Percentiles rank a stretch among this genome's conserved stretches.
Evolutionary conservation across 495 filamentous ascomycete genomes (phyloP).

Genomic region (Tuber borchii): DNA sequence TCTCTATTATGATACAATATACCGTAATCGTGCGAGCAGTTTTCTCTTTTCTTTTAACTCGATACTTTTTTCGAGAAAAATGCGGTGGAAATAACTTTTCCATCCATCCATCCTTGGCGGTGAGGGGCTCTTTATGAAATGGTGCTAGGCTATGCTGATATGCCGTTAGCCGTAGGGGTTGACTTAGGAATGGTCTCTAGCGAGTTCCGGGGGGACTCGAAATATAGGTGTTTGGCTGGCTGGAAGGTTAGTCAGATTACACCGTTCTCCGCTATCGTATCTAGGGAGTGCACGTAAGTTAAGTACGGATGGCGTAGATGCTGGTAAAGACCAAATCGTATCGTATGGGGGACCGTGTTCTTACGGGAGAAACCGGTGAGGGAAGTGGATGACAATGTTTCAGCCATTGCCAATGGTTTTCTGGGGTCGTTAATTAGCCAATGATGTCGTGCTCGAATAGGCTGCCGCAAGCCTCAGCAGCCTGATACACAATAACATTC

Average conservation of each 20-base stretch:
- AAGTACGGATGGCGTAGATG: not conserved
- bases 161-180: not conserved
- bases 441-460: not conserved
- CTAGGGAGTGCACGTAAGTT: too few relatives aligned
- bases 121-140: not conserved
- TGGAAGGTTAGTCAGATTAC: not conserved
- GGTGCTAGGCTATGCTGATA: not conserved
- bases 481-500: not conserved
- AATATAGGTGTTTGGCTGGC: not conserved
- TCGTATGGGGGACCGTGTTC: not conserved
- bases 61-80: not conserved
- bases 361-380: not conserved
- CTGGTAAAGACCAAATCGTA: not conserved
- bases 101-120: not conserved
- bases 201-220: not conserved
- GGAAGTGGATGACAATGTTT: not conserved
- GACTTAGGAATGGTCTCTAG: not conserved
- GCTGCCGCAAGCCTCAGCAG: not conserved
- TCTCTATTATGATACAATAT: not conserved
- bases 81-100: not conserved
- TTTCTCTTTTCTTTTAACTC: not conserved
- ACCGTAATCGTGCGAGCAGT: not conserved
- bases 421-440: not conserved
- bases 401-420: not conserved
- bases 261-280: too few relatives aligned